Percentiles rank a stretch among this genome's conserved stretches.
Conservation (phyloP, 257 asterid genomes). For the Solanum chiquidenum region DNA sequence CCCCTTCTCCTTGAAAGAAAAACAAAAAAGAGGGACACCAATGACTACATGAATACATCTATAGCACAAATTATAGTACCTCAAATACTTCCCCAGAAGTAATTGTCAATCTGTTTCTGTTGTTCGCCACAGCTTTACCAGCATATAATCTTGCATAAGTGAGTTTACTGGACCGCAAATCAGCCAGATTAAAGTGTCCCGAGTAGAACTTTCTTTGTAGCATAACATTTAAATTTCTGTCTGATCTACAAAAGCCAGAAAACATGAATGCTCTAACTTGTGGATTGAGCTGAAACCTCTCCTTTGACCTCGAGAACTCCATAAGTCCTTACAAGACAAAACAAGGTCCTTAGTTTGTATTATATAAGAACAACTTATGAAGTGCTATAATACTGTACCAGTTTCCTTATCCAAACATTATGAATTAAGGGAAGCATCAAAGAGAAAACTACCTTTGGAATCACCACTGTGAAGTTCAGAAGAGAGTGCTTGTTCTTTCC, state of each 20-base stretch:
- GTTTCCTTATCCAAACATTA: neutral
- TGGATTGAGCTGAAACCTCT: neutral
- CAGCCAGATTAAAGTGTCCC: neutral
- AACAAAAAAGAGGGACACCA: neutral
- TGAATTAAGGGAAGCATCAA: neutral
- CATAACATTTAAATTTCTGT: neutral
- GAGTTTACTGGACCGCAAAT: conserved; percentile 9
- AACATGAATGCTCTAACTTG: neutral
- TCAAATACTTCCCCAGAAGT: neutral
- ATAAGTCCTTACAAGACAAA: neutral
- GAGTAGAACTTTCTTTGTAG: neutral
- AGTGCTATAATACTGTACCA: neutral
- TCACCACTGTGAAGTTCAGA: conserved; percentile 1
- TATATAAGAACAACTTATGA: neutral
- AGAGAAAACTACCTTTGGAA: neutral
- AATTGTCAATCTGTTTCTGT: neutral
- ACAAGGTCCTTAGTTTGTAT: neutral
- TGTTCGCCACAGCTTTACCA: neutral
- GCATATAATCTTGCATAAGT: conserved; percentile 1
- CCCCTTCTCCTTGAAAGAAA: neutral
- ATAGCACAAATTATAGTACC: neutral
- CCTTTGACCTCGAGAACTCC: neutral
- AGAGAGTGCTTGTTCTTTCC: neutral
- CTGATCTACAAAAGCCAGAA: neutral
- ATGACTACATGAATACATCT: neutral